These are phyloP conservation scores for Hyaloscypha hepaticicola DNA, from an alignment of 495 filamentous ascomycete genomes.

Conservation along the genomic window DNA sequence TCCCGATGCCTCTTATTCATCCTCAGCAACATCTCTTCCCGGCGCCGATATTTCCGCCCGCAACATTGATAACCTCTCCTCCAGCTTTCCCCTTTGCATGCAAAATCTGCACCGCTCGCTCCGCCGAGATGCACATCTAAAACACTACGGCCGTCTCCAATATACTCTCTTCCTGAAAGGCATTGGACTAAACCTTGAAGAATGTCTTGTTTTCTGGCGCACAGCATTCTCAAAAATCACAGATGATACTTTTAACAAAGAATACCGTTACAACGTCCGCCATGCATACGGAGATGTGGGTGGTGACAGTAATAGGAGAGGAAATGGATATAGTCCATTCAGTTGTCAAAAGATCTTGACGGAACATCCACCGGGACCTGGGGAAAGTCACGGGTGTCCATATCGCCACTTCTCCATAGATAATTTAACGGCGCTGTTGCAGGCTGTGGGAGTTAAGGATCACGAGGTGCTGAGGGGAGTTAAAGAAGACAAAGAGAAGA, in stretches of 20 bases:
- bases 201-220: slow-evolving; percentile 95
- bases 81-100: slow-evolving; percentile 96
- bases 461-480: slow-evolving; percentile 74
- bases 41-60: slow-evolving; percentile 65
- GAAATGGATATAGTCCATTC: slow-evolving; percentile 82
- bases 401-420: slow-evolving; percentile 90
- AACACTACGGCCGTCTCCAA: slow-evolving; percentile 91
- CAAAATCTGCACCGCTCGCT: slow-evolving; percentile 79
- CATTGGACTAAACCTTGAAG: slow-evolving; percentile 86
- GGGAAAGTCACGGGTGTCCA: slow-evolving; percentile 90
- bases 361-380: slow-evolving; percentile 77
- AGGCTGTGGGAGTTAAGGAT: slow-evolving; percentile 73
- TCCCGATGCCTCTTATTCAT: slow-evolving; percentile 74
- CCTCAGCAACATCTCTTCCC: slow-evolving; percentile 47
- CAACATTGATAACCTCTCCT: slow-evolving; percentile 76
- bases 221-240: slow-evolving; percentile 76
- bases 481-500: slow-evolving; percentile 82
- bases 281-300: slow-evolving; percentile 94
- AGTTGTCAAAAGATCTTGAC: slow-evolving; percentile 93
- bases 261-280: slow-evolving; percentile 94
- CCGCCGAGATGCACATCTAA: slow-evolving; percentile 81
- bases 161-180: slow-evolving; percentile 98
- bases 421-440: slow-evolving; percentile 74
- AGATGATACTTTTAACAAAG: slow-evolving; percentile 91
- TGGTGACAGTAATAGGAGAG: slow-evolving; percentile 82